A percentile compares a stretch with the other conserved stretches of the same genome.
Evolutionary conservation across 768 basidiomycete species (phyloP).

Genomic region (Crucibulum laeve): DNA sequence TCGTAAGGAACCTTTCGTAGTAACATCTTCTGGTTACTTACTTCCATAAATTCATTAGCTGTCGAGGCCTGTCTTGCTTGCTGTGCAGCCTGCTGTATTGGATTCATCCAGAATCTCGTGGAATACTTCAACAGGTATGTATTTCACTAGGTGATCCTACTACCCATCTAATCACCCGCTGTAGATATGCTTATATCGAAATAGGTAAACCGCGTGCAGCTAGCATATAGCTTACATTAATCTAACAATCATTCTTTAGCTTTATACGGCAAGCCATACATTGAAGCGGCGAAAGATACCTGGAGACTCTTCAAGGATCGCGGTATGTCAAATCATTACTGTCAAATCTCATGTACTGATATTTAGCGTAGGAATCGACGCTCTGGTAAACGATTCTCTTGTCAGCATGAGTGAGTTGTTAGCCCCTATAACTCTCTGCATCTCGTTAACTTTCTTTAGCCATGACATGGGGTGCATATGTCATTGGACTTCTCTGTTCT

Average conservation of each 20-base stretch:
- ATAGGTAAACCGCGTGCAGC: slow-evolving; percentile 42
- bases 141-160: background rate
- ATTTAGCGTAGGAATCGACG: slow-evolving; percentile 53
- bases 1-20: slow-evolving; percentile 38
- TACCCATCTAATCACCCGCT: background rate
- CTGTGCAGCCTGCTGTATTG: slow-evolving; percentile 75
- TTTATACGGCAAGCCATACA: slow-evolving; percentile 81
- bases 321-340: slow-evolving; percentile 29
- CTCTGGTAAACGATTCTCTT: slow-evolving; percentile 78
- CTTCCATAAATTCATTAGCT: slow-evolving; percentile 32
- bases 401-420: slow-evolving; percentile 64
- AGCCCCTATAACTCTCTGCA: background rate
- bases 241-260: slow-evolving; percentile 31
- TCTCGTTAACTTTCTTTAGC: slow-evolving; percentile 29
- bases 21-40: background rate
- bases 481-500: slow-evolving; percentile 67
- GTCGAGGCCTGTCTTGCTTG: slow-evolving; percentile 72
- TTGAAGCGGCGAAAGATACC: slow-evolving; percentile 78
- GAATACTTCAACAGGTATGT: slow-evolving; percentile 75
- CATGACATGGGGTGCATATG: slow-evolving; percentile 77
- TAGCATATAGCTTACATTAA: background rate
- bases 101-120: slow-evolving; percentile 63
- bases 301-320: slow-evolving; percentile 75
- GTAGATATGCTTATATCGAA: slow-evolving; percentile 77
- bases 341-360: slow-evolving; percentile 11